phyloP scores from a whole-genome alignment of 2,329 filamentous ascomycete species.

The Scedosporium boydii region DNA sequence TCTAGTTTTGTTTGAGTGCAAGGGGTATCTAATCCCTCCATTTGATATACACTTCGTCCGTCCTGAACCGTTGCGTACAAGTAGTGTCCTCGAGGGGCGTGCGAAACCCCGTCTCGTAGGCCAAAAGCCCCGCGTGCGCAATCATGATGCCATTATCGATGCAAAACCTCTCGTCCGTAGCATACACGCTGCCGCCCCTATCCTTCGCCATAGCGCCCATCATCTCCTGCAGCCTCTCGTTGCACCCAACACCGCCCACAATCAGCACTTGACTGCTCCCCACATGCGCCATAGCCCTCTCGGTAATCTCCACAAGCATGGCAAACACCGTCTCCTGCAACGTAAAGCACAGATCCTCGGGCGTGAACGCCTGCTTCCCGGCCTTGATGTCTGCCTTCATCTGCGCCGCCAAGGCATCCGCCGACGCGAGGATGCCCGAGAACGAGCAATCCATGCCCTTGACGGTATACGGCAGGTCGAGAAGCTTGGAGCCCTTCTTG shows the following conservation, averaged over 20 bases:
- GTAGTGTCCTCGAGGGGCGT: conserved; percentile 73
- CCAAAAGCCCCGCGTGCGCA: conserved; percentile 84
- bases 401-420: conserved; percentile 69
- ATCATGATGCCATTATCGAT: conserved; percentile 99
- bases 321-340: conserved; percentile 92
- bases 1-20: background rate
- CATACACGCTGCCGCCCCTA: conserved; percentile 80
- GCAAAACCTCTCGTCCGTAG: conserved; percentile 94
- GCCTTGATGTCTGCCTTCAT: conserved; percentile 42
- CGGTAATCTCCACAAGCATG: conserved; percentile 97
- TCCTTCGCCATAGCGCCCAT: conserved; percentile 94
- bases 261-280: conserved; percentile 85
- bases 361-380: conserved; percentile 53
- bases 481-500: conserved; percentile 57
- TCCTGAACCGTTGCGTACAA: conserved; percentile 76
- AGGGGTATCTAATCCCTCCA: conserved; percentile 49
- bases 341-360: conserved; percentile 83
- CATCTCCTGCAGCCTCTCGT: conserved; percentile 92
- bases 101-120: conserved; percentile 69
- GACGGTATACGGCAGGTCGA: conserved; percentile 90
- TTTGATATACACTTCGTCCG: conserved; percentile 70
- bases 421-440: conserved; percentile 76
- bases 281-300: conserved; percentile 96
- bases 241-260: conserved; percentile 92
- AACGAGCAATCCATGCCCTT: conserved; percentile 99